phyloP scores from a whole-genome alignment of 2,329 filamentous ascomycete genomes.

The Talaromyces verruculosus region DNA sequence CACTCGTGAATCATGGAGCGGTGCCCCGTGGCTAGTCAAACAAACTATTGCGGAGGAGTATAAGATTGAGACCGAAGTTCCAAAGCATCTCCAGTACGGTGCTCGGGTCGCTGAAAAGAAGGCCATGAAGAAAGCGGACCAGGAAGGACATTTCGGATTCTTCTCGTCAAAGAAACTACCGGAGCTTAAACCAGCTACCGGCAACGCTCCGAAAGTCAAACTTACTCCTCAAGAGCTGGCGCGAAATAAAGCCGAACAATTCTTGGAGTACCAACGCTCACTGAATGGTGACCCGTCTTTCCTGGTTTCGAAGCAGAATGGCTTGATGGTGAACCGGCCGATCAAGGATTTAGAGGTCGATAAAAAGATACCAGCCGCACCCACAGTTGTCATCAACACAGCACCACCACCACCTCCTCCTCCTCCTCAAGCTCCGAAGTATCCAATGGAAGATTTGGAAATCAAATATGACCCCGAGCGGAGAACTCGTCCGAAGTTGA shows the following conservation, averaged over 20 bases:
- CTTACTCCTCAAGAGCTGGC: constrained; percentile 47
- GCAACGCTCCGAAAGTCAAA: constrained; percentile 67
- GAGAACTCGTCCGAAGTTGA: constrained; percentile 69
- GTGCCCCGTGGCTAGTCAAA: constrained; percentile 96
- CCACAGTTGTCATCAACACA: constrained; percentile 46
- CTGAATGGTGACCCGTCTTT: constrained; percentile 48
- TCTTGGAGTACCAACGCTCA: constrained; percentile 50
- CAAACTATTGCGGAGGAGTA: constrained; percentile 78
- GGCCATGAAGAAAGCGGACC: constrained; percentile 61
- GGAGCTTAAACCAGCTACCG: constrained; percentile 68
- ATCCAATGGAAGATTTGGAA: constrained; percentile 92
- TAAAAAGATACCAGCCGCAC: constrained; percentile 36
- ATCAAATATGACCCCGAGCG: constrained; percentile 66
- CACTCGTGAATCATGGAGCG: constrained; percentile 87
- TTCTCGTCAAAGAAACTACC: constrained; percentile 60
- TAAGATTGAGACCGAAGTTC: constrained; percentile 83
- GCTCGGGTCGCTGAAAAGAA: constrained; percentile 76
- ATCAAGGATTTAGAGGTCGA: constrained; percentile 35
- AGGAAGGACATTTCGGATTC: constrained; percentile 53
- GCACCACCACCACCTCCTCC: constrained; percentile 63
- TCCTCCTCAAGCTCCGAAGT: constrained; percentile 77
- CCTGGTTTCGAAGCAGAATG: constrained; percentile 29
- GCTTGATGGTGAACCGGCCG: constrained; percentile 32
- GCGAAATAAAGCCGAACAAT: constrained; percentile 48
- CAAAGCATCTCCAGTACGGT: constrained; percentile 77